Base-by-base conservation (phyloP, 352 stramenopile species). In the Stephanocyclus meneghinianus region DNA sequence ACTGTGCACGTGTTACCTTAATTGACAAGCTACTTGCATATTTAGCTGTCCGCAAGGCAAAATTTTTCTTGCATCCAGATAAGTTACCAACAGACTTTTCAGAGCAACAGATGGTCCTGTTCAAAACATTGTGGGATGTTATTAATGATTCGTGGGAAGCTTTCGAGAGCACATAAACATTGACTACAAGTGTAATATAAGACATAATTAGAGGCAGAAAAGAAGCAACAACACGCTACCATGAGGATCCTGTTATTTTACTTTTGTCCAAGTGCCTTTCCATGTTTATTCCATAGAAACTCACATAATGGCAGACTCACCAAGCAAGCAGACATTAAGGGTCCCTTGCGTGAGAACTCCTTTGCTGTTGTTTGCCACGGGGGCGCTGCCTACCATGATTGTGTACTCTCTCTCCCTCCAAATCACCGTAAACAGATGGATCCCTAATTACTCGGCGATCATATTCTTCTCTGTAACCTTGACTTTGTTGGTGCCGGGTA, bases 121-220 rank as follows among this genome's bases (percentile, higher is more conserved):
- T 74, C 13, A 65, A 65, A 30, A 65, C 45, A 50, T n/a, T 65
- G 21, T 74, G 66, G 66, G 50, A 74, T n/a, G 51, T 60, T 16
- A 59, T 70, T 26, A 35, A 70, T 18, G 62, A 44, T 55, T 55
- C 47, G 18, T 55, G 47, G 47, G 47, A 55, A 21, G 5, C 47
- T 26, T 15, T 55, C 13, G 47, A 55, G 35, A 8, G 35, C 7
- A 8, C 35, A 40, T 40, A 8, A 4, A 40, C 35, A 8, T 40
- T 9, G 35, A 40, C 35, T 40, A 2, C 35, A 8, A 40, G 35
- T 40, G 35, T 40, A 40, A 40, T 8, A 40, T 40, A 40, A 40
- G 35, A 40, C 7, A 40, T 8, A 9, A 40, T 40, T 40, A 40
- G 35, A 40, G 7, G 35, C 35, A 4, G 35, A 40, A 4, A 40